Evolutionary conservation across 768 basidiomycete genomes (phyloP).

Genomic region (Plicaturopsis crispa): DNA sequence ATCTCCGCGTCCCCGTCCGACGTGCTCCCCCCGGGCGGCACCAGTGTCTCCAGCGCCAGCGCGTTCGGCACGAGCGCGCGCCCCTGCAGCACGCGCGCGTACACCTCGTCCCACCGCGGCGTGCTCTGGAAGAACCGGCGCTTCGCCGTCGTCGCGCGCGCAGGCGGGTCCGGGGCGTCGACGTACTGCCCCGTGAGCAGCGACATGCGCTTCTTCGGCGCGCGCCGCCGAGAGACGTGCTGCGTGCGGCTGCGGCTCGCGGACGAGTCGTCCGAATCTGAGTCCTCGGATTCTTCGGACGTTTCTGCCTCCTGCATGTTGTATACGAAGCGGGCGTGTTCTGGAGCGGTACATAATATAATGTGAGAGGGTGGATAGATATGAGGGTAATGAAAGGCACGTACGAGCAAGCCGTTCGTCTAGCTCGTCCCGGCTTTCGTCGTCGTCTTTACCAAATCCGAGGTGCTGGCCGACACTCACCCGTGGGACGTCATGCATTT

Average conservation of each 20-base stretch:
- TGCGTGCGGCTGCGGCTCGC: slow-evolving; percentile 19
- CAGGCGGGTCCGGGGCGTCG: slow-evolving; percentile 32
- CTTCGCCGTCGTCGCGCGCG: slow-evolving; percentile 26
- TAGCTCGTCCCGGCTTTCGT: slow-evolving; percentile 45
- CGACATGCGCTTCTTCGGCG: slow-evolving; percentile 56
- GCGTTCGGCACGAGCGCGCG: slow-evolving; percentile 10
- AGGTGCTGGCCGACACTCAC: slow-evolving; percentile 61
- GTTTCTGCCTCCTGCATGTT: slow-evolving; percentile 44
- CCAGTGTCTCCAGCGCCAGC: too few relatives aligned
- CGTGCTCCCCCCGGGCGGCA: too few relatives aligned
- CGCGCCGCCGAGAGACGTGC: slow-evolving; percentile 9
- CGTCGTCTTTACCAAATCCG: slow-evolving; percentile 43
- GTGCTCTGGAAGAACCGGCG: slow-evolving; percentile 55
- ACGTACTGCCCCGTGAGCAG: slow-evolving; percentile 54
- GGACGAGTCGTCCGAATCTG: slow-evolving; percentile 44
- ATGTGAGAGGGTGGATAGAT: neutral
- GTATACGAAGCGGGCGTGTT: slow-evolving; percentile 62
- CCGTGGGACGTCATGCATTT: slow-evolving; percentile 75
- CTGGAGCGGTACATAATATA: slow-evolving; percentile 22
- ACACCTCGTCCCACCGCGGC: slow-evolving; percentile 25
- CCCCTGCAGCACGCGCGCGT: slow-evolving; percentile 16
- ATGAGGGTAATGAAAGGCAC: slow-evolving; percentile 13
- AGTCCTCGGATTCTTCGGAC: slow-evolving; percentile 39
- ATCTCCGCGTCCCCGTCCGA: too few relatives aligned
- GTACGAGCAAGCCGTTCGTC: slow-evolving; percentile 68